phyloP scores from a whole-genome alignment of 192 early-diverging fungal species.

The Rhizophagus prolifer region DNA sequence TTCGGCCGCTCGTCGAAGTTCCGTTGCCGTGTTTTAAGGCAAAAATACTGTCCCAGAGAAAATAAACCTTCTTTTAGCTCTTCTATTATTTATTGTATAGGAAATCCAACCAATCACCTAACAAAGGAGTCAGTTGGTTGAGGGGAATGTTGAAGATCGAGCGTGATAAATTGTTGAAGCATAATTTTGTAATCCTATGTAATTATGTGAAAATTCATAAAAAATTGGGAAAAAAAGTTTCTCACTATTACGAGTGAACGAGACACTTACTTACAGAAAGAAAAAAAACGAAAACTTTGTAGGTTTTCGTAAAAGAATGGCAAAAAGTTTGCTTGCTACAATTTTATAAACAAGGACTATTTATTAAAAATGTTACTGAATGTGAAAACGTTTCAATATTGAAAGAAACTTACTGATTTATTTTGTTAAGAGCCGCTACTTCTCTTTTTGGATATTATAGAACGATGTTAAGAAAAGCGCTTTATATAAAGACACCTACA shows the following conservation, averaged over 20 bases:
- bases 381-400: background rate
- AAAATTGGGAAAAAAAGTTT: background rate
- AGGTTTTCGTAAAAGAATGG: background rate
- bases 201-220: background rate
- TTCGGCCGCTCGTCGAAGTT: background rate
- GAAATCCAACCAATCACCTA: background rate
- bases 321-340: background rate
- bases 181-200: background rate
- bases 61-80: background rate
- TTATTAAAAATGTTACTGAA: background rate
- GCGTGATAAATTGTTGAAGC: conserved; percentile 1
- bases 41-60: background rate
- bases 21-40: background rate
- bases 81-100: background rate
- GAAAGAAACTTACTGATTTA: background rate
- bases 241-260: background rate
- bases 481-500: background rate
- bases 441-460: background rate
- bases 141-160: background rate
- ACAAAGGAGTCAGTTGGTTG: background rate
- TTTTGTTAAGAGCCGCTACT: background rate
- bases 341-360: background rate
- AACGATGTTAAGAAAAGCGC: background rate
- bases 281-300: background rate
- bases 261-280: background rate